phyloP scores from a whole-genome alignment of 495 filamentous ascomycete species.

The Ramalina intermedia region DNA sequence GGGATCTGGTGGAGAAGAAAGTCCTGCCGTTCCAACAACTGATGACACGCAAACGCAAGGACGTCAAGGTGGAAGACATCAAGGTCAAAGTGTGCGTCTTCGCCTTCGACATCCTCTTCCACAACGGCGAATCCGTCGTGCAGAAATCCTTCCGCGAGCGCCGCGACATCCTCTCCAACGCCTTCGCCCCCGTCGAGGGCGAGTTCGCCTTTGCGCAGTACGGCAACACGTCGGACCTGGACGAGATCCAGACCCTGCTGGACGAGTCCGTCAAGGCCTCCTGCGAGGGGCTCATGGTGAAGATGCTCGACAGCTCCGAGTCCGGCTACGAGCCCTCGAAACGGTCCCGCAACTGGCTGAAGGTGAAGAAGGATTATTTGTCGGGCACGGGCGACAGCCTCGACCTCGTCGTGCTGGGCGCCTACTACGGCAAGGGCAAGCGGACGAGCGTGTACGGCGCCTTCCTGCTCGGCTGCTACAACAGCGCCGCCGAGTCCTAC shows the following conservation, averaged over 20 bases:
- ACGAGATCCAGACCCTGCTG: conserved; percentile 81
- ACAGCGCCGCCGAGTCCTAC: conserved; percentile 58
- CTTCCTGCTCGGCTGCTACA: conserved; percentile 90
- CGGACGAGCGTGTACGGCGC: conserved; percentile 89
- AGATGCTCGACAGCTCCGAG: conserved; percentile 88
- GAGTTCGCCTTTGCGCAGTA: conserved; percentile 84
- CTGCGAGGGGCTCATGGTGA: conserved; percentile 97
- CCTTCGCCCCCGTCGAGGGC: conserved; percentile 66
- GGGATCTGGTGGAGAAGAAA: conserved; percentile 86
- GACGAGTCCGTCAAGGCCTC: conserved; percentile 89
- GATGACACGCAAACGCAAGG: conserved; percentile 95
- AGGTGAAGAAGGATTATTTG: conserved; percentile 98
- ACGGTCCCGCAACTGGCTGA: conserved; percentile 93
- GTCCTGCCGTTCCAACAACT: conserved; percentile 93
- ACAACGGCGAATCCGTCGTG: conserved; percentile 84
- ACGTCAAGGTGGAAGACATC: conserved; percentile 92
- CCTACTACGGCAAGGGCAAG: conserved; percentile 89
- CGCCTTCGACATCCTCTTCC: conserved; percentile 86
- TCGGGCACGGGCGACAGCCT: conserved; percentile 85
- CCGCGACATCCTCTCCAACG: conserved; percentile 55
- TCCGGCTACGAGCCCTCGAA: conserved; percentile 92
- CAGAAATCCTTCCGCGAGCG: conserved; percentile 77
- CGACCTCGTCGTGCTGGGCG: conserved; percentile 88
- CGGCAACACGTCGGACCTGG: conserved; percentile 77
- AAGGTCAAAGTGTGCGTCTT: conserved; percentile 97